Evolutionary conservation across 768 basidiomycete species (phyloP), one percentile per base, ranked within the genome.

Genomic region (Russula virescens): DNA sequence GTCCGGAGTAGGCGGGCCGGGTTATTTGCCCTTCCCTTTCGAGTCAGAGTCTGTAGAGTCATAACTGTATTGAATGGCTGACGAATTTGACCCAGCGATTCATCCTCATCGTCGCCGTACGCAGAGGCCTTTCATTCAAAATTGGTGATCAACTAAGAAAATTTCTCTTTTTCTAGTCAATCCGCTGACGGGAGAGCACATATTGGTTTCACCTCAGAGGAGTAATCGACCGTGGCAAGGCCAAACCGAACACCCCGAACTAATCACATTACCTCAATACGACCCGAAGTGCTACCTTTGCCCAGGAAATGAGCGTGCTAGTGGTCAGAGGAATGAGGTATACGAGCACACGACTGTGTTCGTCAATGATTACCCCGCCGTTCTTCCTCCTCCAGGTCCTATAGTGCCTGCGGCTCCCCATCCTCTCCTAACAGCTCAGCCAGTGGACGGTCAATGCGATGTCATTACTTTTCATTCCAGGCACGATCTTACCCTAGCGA

Each of bases 381-480:
- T 94, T 13, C 77, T 93, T 0, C 83, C 88, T n/a, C 75, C 81
- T 3, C 84, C 89, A 0, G 74, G 75, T 21, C 87, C 89, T 5
- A 63, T 71, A 28, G 68, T 82, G 0, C 86, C 89, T 1, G 55
- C 69, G 8, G 70, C 80, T 0, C 71, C 77, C 0, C 87, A 90
- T 11, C 67, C 87, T 0, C 74, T 92, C 47, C 75, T 90, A 58
- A 79, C 76, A 4, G 74, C 80, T 0, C 79, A 87, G 63, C 88
- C 94, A 1, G 80, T 94, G 2, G 78, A 87, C 58, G 94, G 94
- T 5, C 81, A 79, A n/a, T 95, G 91, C 74, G 91, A 93, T 71
- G 94, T 96, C 45, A 73, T 97, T 56, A 81, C 90, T 68, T 96
- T 92, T 73, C 86, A 91, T 71, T 91, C 89, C 2, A 76, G 87